Evolutionary conservation across 2,329 filamentous ascomycete genomes (phyloP), one percentile per base, ranked within the genome.

Genomic region (Septoria linicola): DNA sequence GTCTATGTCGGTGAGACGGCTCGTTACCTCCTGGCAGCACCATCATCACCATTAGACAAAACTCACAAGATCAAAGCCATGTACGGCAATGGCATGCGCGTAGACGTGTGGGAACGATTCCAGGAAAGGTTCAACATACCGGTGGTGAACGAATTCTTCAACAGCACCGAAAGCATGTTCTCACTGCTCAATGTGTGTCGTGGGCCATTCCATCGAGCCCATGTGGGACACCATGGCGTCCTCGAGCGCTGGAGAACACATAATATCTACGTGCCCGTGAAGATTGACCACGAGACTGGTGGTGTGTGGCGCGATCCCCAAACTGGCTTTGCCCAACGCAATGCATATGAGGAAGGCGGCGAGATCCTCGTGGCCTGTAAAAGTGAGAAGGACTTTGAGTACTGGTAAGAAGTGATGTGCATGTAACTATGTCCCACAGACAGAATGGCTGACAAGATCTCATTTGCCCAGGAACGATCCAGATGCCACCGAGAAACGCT

Each of bases 1-100:
- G 81, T 87, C 14, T 91, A 91, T 63, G 87, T 91, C 2, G 87
- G 87, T 61, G 87, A 91, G 66, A 88, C 85, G 0, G 80, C 87
- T 5, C 79, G 87, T 0, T 91, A 90, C 59, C 76, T 91, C 1
- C 76, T 90, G 10, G 82, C 85, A 0, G 80, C 80, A 1, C 85
- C 86, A 1, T 80, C 80, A 0, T 80, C 78, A n/a, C 75, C 80
- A 0, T 74, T 81, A 5, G 83, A 87, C 66, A 76, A 71, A 54
- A 70, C 78, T 11, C 83, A 87, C 69, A 72, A 71, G 3, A 74
- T 86, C 8, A 76, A 76, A 53, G 70, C 73, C 43, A 83, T 85
- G 71, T 83, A 78, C 61, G 84, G 84, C 51, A 87, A 87, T 62
- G 84, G 84, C 1, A 73, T 87, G 60, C 76, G 84, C 1, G 83